Evolutionary conservation across 208 protist species (phyloP).

Genomic region (Naegleria lovaniensis): DNA sequence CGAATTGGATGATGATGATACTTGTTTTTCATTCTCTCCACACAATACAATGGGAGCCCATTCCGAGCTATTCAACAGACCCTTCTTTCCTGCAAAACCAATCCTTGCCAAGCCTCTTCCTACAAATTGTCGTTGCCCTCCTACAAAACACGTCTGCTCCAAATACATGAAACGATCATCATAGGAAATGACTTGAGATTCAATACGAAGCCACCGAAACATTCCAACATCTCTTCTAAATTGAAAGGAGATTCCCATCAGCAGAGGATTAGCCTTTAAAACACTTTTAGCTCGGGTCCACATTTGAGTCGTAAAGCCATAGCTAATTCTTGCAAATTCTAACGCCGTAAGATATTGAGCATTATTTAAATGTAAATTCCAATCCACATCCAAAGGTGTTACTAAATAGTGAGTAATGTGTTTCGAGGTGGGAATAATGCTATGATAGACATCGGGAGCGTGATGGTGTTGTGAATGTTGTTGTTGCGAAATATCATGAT

Average conservation of each 20-base stretch:
- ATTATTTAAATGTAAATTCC: conserved; percentile 16
- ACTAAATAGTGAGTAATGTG: neutral
- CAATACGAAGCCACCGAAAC: neutral
- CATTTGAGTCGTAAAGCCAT: neutral
- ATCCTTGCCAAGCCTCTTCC: neutral
- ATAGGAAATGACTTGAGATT: neutral
- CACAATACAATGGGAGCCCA: neutral
- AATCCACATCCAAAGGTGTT: neutral
- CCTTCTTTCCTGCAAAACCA: neutral
- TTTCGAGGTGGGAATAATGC: neutral
- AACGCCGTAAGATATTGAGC: neutral
- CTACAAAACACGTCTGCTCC: neutral
- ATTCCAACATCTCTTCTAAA: neutral
- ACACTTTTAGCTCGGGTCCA: neutral
- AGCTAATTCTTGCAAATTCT: neutral
- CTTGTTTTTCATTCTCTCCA: neutral
- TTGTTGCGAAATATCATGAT: neutral
- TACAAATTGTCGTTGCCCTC: neutral
- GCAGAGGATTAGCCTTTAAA: neutral
- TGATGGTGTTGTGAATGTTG: neutral
- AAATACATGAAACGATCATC: neutral
- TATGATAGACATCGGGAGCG: neutral
- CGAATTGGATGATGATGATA: neutral
- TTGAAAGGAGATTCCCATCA: neutral
- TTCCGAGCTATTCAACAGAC: neutral